phyloP scores from a whole-genome alignment of 1,284 basidiomycete genomes.

The Ustilago trichophora region DNA sequence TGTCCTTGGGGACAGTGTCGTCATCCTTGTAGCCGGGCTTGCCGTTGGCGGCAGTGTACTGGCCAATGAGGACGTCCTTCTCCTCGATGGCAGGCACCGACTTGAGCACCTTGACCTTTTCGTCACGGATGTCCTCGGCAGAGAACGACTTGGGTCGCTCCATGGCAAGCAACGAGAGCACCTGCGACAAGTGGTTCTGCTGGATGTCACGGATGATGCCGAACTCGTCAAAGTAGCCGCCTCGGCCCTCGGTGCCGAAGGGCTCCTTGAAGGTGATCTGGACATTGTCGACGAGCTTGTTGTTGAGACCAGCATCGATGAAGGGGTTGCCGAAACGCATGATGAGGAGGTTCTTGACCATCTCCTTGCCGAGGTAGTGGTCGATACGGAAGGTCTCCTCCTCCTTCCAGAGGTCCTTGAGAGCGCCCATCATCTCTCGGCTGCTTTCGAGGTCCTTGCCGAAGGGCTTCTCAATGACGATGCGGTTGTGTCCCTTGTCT shows the following conservation, averaged over 20 bases:
- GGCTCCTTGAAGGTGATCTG: constrained; percentile 68
- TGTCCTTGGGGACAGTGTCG: constrained; percentile 67
- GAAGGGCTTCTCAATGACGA: constrained; percentile 66
- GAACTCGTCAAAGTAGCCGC: constrained; percentile 68
- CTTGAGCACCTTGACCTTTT: constrained; percentile 67
- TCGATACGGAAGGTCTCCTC: constrained; percentile 66
- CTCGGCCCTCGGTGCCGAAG: constrained; percentile 67
- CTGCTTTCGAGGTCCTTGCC: constrained; percentile 64
- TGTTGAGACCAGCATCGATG: constrained; percentile 65
- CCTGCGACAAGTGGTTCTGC: constrained; percentile 67
- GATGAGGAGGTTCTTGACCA: constrained; percentile 66
- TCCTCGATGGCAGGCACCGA: constrained; percentile 60
- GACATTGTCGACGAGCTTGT: constrained; percentile 65
- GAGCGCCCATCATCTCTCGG: constrained; percentile 63
- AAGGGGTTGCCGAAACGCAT: constrained; percentile 64
- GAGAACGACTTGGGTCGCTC: constrained; percentile 64
- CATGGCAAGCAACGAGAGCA: constrained; percentile 67
- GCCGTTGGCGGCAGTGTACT: constrained; percentile 64
- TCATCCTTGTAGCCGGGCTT: constrained; percentile 68
- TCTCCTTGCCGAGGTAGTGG: constrained; percentile 66
- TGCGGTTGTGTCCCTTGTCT: constrained; percentile 59
- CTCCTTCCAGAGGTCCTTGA: constrained; percentile 65
- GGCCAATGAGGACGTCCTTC: constrained; percentile 66
- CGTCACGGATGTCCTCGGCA: constrained; percentile 66
- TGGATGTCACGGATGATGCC: constrained; percentile 68